A percentile compares a stretch with the other conserved stretches of the same genome.
These are phyloP conservation scores for Epichloe brachyelytri DNA, from an alignment of 2,329 filamentous ascomycete species.

Conservation along the genomic window DNA sequence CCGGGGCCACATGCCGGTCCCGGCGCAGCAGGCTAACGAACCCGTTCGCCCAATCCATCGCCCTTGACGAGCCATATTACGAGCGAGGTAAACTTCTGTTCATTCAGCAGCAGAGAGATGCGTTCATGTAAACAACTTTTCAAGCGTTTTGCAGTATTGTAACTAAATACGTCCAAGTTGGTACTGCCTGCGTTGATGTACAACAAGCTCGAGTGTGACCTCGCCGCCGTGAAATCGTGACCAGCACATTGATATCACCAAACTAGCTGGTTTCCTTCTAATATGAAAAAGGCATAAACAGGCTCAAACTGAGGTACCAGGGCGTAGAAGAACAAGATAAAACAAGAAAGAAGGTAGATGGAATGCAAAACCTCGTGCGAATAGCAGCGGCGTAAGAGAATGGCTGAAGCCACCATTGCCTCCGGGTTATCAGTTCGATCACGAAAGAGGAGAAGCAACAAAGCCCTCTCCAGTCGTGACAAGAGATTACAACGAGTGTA, in stretches of 20 bases:
- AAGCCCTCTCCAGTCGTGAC: constrained; percentile 25
- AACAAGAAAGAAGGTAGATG: not conserved
- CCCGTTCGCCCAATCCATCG: no score
- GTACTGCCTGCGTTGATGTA: no score
- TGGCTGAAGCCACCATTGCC: not conserved
- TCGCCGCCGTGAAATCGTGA: constrained; percentile 16
- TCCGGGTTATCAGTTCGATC: not conserved
- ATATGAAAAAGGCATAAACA: not conserved
- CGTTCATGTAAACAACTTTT: not conserved
- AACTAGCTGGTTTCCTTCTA: not conserved
- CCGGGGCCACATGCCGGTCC: no score
- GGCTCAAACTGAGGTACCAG: not conserved
- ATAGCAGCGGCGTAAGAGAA: not conserved
- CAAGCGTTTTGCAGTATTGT: constrained; percentile 2
- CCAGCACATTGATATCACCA: constrained; percentile 19
- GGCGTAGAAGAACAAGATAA: not conserved
- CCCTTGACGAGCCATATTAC: no score
- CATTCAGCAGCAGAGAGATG: not conserved
- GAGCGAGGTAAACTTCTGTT: no score
- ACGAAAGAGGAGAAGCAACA: not conserved
- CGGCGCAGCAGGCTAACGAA: no score
- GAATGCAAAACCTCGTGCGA: not conserved
- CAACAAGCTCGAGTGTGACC: constrained; percentile 3
- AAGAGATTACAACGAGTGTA: constrained; percentile 40
- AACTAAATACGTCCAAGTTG: not conserved